These are phyloP conservation scores for Phlebiopsis gigantea DNA, from an alignment of 768 basidiomycete genomes.

Conservation along the genomic window DNA sequence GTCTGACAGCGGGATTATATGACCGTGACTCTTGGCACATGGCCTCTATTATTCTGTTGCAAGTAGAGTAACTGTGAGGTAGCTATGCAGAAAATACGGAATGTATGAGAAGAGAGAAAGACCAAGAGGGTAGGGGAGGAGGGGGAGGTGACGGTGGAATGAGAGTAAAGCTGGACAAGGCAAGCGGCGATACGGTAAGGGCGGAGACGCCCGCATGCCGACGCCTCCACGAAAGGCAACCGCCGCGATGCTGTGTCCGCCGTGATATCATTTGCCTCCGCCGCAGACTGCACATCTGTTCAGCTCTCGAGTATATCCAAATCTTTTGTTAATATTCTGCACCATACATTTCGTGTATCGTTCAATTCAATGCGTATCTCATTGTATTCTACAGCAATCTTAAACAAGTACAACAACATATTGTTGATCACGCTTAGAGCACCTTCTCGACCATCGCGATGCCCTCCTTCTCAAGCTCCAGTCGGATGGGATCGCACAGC, in stretches of 20 bases:
- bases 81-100: not conserved
- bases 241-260: not conserved
- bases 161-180: not conserved
- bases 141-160: not conserved
- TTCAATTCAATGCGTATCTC: too few species aligned
- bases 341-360: too few species aligned
- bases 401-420: not conserved
- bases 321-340: not conserved
- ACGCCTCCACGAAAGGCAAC: not conserved
- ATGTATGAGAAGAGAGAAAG: not conserved
- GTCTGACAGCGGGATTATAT: not conserved
- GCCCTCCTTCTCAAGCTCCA: slow-evolving; percentile 66
- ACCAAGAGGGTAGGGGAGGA: too few species aligned
- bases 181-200: not conserved
- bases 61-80: not conserved
- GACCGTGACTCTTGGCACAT: not conserved
- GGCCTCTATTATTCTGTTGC: not conserved
- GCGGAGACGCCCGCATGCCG: not conserved
- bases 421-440: slow-evolving; percentile 46
- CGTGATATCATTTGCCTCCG: not conserved
- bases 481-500: slow-evolving; percentile 71
- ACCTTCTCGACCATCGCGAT: slow-evolving; percentile 67
- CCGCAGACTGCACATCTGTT: too few species aligned
- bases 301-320: too few species aligned
- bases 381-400: too few species aligned